phyloP scores from a whole-genome alignment of 805 yeast species.

The Pichia cabralensis region DNA sequence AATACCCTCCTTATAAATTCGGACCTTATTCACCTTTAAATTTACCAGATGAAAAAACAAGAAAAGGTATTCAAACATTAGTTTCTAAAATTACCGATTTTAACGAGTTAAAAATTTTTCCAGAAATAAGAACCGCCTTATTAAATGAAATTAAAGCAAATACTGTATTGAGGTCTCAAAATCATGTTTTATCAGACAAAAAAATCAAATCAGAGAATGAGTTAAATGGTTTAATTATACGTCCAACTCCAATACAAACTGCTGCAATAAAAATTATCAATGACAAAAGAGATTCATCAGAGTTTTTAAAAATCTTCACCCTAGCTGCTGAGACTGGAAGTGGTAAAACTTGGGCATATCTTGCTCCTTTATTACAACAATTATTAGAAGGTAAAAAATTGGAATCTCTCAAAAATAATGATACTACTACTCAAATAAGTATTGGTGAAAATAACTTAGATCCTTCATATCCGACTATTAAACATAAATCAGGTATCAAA shows the following conservation, averaged over 20 bases:
- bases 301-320: conserved; percentile 50
- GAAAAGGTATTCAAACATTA: conserved; percentile 29
- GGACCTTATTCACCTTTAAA: conserved; percentile 42
- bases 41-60: conserved; percentile 27
- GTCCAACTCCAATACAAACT: conserved; percentile 76
- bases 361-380: conserved; percentile 65
- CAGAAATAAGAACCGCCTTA: conserved; percentile 54
- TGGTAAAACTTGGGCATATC: conserved; percentile 90
- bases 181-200: conserved; percentile 19
- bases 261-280: conserved; percentile 57
- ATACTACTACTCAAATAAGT: too few species aligned
- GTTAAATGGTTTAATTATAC: conserved; percentile 29
- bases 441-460: too few species aligned
- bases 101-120: conserved; percentile 55
- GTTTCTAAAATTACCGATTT: conserved; percentile 51
- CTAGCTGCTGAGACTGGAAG: conserved; percentile 96
- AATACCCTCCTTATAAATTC: conserved; percentile 27
- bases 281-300: conserved; percentile 26
- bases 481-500: conserved; percentile 40
- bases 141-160: conserved; percentile 40
- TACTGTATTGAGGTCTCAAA: conserved; percentile 31
- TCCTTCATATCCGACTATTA: conserved; percentile 7
- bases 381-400: conserved; percentile 56
- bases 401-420: too few species aligned
- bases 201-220: conserved; percentile 25